Percentiles rank a stretch among this genome's conserved stretches.
Evolutionary conservation across 495 filamentous ascomycete genomes (phyloP).

Genomic region (Penicillium flavigenum): DNA sequence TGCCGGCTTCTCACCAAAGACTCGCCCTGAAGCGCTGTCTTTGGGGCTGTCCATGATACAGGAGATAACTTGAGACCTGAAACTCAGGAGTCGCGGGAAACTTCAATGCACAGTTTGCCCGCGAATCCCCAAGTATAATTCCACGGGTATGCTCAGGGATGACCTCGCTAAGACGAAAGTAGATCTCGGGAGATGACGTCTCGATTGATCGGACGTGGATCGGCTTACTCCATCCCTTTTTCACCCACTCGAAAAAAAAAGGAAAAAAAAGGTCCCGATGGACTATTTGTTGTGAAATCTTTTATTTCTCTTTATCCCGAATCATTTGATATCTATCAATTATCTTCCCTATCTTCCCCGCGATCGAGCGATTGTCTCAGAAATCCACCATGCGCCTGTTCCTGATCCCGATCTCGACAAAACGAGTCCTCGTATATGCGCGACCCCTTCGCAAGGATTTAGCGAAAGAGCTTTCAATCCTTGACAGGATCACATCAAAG

Average conservation of each 20-base stretch:
- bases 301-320: neutral
- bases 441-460: slow-evolving; percentile 60
- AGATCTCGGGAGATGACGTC: slow-evolving; percentile 37
- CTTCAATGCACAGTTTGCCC: slow-evolving; percentile 13
- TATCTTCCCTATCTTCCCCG: neutral
- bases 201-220: neutral
- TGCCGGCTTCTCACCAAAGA: slow-evolving; percentile 20
- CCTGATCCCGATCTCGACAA: slow-evolving; percentile 89
- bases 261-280: neutral
- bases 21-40: slow-evolving; percentile 15
- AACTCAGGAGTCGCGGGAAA: slow-evolving; percentile 18
- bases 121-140: slow-evolving; percentile 5
- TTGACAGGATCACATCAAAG: slow-evolving; percentile 65
- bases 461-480: slow-evolving; percentile 48
- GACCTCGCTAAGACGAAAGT: slow-evolving; percentile 7
- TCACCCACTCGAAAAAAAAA: neutral
- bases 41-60: slow-evolving; percentile 22
- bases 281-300: neutral
- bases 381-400: slow-evolving; percentile 78
- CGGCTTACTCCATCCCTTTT: slow-evolving; percentile 16
- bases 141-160: slow-evolving; percentile 2
- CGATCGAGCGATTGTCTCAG: neutral
- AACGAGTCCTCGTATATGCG: slow-evolving; percentile 90
- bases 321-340: neutral
- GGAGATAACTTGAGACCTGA: neutral